phyloP scores from a whole-genome alignment of 169 alveolate genomes.

The Ichthyophthirius multifiliis region DNA sequence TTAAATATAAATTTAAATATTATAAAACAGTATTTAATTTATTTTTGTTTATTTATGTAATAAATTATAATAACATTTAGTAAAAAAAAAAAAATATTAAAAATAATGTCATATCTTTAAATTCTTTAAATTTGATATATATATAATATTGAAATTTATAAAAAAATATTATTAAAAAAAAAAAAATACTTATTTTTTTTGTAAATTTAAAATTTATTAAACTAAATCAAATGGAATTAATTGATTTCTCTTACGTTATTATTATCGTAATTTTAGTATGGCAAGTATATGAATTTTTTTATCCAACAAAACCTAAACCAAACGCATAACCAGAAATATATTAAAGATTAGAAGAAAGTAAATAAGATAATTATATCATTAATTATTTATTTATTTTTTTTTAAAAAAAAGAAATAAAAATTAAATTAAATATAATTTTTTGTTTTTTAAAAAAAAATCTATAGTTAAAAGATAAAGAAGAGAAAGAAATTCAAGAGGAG shows the following conservation, averaged over 20 bases:
- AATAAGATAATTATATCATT: no score
- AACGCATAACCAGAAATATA: slow-evolving; percentile 5
- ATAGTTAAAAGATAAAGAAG: neutral
- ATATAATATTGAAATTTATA: no score
- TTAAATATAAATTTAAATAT: no score
- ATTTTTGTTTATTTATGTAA: no score
- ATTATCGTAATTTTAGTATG: neutral
- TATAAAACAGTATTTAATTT: no score
- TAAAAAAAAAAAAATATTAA: no score
- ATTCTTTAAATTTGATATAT: no score
- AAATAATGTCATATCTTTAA: no score
- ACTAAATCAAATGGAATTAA: neutral
- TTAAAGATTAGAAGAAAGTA: slow-evolving; percentile 1
- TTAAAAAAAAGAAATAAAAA: neutral
- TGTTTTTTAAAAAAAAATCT: neutral
- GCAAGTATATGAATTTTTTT: neutral
- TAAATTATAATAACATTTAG: no score
- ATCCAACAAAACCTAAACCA: neutral
- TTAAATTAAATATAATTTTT: neutral
- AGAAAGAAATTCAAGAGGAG: slow-evolving; percentile 5
- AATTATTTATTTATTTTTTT: neutral
- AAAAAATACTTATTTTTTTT: no score
- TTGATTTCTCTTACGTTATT: neutral
- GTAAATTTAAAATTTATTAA: no score
- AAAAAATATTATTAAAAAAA: no score